Evolutionary conservation across 495 filamentous ascomycete genomes (phyloP).

Genomic region (Terfezia boudieri): DNA sequence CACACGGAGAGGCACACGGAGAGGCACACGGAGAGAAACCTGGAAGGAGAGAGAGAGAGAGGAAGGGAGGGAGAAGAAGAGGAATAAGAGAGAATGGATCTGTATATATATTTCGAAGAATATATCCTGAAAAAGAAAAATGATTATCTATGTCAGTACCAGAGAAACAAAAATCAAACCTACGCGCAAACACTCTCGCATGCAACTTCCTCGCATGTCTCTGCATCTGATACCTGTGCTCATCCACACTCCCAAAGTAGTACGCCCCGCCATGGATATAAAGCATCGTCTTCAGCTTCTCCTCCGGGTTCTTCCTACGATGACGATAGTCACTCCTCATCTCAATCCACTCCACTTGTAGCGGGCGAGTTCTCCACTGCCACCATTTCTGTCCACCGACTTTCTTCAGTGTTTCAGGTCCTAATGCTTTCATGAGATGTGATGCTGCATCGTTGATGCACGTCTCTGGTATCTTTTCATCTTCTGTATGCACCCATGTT

Average conservation of each 20-base stretch:
- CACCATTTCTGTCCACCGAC: conserved; percentile 79
- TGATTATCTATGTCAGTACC: background rate
- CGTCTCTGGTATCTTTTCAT: conserved; percentile 42
- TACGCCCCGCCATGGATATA: conserved; percentile 76
- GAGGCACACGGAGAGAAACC: no score
- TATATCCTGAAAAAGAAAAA: conserved; percentile 18
- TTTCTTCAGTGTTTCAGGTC: conserved; percentile 43
- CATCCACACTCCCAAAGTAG: conserved; percentile 80
- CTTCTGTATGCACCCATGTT: conserved; percentile 62
- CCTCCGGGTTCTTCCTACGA: conserved; percentile 33
- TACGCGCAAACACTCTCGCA: conserved; percentile 61
- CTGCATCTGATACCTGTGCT: conserved; percentile 91
- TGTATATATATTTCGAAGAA: background rate
- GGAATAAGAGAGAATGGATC: background rate
- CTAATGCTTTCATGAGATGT: conserved; percentile 44
- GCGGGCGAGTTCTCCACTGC: conserved; percentile 55
- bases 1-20: no score
- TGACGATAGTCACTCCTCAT: conserved; percentile 64
- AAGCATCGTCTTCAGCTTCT: conserved; percentile 59
- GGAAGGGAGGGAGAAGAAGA: no score
- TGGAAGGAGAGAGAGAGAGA: no score
- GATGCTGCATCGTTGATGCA: conserved; percentile 38
- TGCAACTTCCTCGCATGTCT: conserved; percentile 82
- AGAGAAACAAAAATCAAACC: background rate
- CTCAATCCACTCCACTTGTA: conserved; percentile 86